These are phyloP conservation scores for Hibiscus syriacus DNA, from an alignment of 345 rosid genomes.

Conservation along the genomic window DNA sequence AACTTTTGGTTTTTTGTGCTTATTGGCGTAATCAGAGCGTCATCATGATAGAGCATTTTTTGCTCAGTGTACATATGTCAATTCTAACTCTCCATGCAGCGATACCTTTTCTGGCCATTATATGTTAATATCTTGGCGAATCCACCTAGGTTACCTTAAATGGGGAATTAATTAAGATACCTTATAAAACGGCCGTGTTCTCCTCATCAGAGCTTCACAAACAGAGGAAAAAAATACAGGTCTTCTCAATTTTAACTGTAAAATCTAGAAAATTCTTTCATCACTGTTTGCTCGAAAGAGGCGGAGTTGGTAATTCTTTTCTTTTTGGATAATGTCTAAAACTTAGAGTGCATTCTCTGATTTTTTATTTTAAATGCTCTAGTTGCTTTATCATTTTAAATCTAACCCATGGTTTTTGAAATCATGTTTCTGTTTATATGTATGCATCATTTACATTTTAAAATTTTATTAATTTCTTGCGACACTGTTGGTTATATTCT, in stretches of 20 bases:
- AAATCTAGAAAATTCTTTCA: conserved; percentile 5
- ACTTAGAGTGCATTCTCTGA: not conserved
- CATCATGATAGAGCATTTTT: conserved; percentile 8
- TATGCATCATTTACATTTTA: not conserved
- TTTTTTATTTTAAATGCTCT: not conserved
- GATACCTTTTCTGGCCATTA: conserved; percentile 9
- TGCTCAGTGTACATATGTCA: conserved; percentile 17
- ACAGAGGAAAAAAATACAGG: not conserved
- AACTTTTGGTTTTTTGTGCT: conserved; percentile 7
- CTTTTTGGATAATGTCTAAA: not conserved
- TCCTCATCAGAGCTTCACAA: not conserved
- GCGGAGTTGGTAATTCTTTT: conserved; percentile 6
- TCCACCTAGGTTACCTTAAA: conserved; percentile 16
- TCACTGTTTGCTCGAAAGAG: not conserved
- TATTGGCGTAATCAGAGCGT: conserved; percentile 11
- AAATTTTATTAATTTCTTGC: not conserved
- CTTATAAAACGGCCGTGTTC: conserved; percentile 3
- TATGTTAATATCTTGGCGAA: conserved; percentile 13
- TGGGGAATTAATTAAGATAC: conserved; percentile 11
- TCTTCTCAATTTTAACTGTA: conserved; percentile 8
- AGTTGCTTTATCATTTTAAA: not conserved
- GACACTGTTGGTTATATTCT: not conserved
- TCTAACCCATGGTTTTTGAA: not conserved
- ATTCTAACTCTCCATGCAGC: conserved; percentile 15
- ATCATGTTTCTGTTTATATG: conserved; percentile 1